phyloP scores from a whole-genome alignment of 1,284 basidiomycete species.

The Marasmius oreades region DNA sequence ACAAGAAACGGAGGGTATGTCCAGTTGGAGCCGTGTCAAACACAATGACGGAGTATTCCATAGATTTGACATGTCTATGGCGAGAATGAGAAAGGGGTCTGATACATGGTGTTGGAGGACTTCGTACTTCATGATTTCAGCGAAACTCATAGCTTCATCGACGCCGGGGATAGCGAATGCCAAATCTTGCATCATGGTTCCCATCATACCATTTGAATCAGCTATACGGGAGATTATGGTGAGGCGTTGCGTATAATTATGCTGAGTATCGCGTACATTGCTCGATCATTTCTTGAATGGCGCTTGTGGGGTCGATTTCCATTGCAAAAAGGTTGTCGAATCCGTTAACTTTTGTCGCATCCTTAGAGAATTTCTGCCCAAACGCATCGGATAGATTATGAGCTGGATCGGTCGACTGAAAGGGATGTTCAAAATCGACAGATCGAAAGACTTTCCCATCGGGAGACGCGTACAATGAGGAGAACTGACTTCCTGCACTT shows the following conservation, averaged over 20 bases:
- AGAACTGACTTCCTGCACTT: constrained; percentile 86
- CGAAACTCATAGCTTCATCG: constrained; percentile 99
- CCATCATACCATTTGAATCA: constrained; percentile 94
- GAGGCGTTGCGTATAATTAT: constrained; percentile 1
- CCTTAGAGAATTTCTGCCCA: constrained; percentile 98
- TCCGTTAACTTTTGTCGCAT: constrained; percentile 98
- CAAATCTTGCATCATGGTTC: constrained; percentile 98
- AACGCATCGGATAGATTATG: constrained; percentile 99
- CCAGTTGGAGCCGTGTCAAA: constrained; percentile 99
- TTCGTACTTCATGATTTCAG: constrained; percentile 98
- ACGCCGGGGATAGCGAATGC: constrained; percentile 99
- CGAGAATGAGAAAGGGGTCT: constrained; percentile 3
- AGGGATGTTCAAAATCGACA: neutral
- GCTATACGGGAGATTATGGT: constrained; percentile 41
- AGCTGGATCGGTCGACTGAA: constrained; percentile 95
- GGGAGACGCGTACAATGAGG: constrained; percentile 72
- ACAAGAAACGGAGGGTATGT: constrained; percentile 96
- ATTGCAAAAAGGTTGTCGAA: constrained; percentile 97
- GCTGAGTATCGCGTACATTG: constrained; percentile 60
- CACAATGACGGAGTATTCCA: constrained; percentile 99
- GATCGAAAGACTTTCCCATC: neutral
- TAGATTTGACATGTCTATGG: constrained; percentile 95
- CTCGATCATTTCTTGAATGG: constrained; percentile 99
- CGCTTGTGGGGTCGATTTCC: constrained; percentile 98
- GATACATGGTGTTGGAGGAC: constrained; percentile 6